These are phyloP conservation scores for Pseudoturritis turrita DNA, from an alignment of 345 rosid genomes.

Conservation along the genomic window DNA sequence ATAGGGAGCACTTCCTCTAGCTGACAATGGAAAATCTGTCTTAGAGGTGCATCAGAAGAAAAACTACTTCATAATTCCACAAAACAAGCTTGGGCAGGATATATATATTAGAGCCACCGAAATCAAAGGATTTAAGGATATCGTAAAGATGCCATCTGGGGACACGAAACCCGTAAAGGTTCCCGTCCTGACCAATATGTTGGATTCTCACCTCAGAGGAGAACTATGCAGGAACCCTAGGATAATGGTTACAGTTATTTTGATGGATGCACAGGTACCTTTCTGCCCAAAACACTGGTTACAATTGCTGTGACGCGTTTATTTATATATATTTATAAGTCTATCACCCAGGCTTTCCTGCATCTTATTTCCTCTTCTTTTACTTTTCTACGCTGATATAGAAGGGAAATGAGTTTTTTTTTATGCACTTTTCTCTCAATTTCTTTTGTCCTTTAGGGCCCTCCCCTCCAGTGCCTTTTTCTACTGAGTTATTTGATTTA, in stretches of 20 bases:
- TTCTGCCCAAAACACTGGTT: not conserved
- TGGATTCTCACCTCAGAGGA: constrained; percentile 77
- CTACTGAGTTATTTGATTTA: not conserved
- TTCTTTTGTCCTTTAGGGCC: not conserved
- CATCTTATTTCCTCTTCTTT: not conserved
- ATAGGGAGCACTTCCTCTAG: constrained; percentile 54
- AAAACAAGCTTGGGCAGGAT: constrained; percentile 94
- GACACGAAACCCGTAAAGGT: constrained; percentile 78
- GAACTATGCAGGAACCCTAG: constrained; percentile 42
- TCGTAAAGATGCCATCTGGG: constrained; percentile 87
- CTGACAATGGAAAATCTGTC: constrained; percentile 50
- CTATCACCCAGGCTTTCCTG: not conserved
- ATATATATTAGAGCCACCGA: constrained; percentile 75
- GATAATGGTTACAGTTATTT: constrained; percentile 69
- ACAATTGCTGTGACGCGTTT: not conserved
- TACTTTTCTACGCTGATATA: not conserved
- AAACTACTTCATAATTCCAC: constrained; percentile 76
- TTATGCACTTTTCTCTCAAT: not conserved
- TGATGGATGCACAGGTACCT: constrained; percentile 72
- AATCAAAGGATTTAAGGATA: constrained; percentile 48
- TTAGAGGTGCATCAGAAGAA: constrained; percentile 68
- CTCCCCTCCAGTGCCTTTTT: not conserved
- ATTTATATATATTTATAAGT: not conserved
- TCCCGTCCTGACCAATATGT: constrained; percentile 81
- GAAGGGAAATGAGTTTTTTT: not conserved